Conservation (phyloP, 805 yeast genomes). For the Wickerhamiella sergipiensis region DNA sequence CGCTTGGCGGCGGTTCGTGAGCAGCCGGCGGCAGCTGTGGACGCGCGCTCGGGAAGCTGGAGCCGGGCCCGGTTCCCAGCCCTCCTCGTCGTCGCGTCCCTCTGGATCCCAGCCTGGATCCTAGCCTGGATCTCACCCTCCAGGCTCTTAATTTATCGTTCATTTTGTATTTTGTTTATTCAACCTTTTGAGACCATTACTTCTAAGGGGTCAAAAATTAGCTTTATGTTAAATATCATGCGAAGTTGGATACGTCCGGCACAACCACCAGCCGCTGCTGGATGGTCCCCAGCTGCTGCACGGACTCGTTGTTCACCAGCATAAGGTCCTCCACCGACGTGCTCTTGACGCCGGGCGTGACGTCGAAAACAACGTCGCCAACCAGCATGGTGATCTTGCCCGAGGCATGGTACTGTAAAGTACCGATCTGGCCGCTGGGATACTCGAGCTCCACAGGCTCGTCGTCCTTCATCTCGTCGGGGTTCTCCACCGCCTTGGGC, state of each 20-base stretch:
- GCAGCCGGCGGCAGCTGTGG: background rate
- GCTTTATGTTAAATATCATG: slow-evolving; percentile 2
- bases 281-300: slow-evolving; percentile 41
- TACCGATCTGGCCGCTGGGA: slow-evolving; percentile 55
- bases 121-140: background rate
- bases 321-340: slow-evolving; percentile 64
- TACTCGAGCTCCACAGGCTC: slow-evolving; percentile 3
- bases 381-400: slow-evolving; percentile 67
- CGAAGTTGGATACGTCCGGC: slow-evolving; percentile 29
- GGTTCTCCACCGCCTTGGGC: slow-evolving; percentile 8
- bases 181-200: background rate
- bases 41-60: no score
- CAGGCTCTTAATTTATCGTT: background rate
- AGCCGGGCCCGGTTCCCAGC: no score
- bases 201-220: no score
- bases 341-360: slow-evolving; percentile 56
- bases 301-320: slow-evolving; percentile 34
- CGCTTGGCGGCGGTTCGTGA: background rate
- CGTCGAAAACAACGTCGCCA: slow-evolving; percentile 56
- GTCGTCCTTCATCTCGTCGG: slow-evolving; percentile 7
- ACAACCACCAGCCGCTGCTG: slow-evolving; percentile 44
- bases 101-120: no score
- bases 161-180: background rate
- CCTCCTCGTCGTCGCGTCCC: no score
- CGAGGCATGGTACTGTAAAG: slow-evolving; percentile 63